Percentiles rank a stretch among this genome's conserved stretches.
phyloP scores from a whole-genome alignment of 2,329 filamentous ascomycete genomes.

The Botryotinia calthae region DNA sequence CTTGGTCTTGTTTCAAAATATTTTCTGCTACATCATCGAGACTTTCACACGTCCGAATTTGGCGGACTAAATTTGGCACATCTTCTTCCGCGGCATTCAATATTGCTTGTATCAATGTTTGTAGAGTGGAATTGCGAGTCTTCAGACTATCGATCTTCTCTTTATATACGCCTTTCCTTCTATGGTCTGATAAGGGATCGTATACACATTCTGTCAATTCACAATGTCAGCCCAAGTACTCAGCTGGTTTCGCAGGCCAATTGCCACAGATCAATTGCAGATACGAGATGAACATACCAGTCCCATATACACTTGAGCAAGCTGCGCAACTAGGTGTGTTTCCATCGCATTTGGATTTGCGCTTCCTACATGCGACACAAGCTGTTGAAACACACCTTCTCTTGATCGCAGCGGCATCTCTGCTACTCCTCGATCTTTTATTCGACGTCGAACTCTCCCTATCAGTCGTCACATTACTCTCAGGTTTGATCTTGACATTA shows the following conservation, averaged over 20 bases:
- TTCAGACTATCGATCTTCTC: constrained; percentile 88
- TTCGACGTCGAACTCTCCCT: constrained; percentile 25
- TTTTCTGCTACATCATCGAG: constrained; percentile 39
- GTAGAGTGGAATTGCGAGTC: constrained; percentile 80
- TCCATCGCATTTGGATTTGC: constrained; percentile 89
- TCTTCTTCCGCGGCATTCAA: constrained; percentile 88
- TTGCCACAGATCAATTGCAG: neutral
- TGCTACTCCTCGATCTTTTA: constrained; percentile 37
- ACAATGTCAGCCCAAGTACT: constrained; percentile 14
- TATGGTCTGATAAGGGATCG: constrained; percentile 93
- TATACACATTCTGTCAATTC: constrained; percentile 71
- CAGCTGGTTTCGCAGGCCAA: neutral
- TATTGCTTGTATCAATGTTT: constrained; percentile 90
- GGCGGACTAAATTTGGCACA: constrained; percentile 74
- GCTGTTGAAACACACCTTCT: constrained; percentile 80
- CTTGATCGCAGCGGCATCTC: constrained; percentile 47
- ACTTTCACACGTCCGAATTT: constrained; percentile 81
- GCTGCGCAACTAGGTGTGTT: constrained; percentile 88
- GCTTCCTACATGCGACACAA: constrained; percentile 73
- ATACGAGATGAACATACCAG: constrained; percentile 40
- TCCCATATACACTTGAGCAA: constrained; percentile 91
- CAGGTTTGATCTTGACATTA: constrained; percentile 9
- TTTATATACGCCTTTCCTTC: constrained; percentile 94
- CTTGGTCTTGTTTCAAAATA: constrained; percentile 37
- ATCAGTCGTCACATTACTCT: constrained; percentile 1